Evolutionary conservation across 352 stramenopile species (phyloP).

Genomic region (Globisporangium alternatum): DNA sequence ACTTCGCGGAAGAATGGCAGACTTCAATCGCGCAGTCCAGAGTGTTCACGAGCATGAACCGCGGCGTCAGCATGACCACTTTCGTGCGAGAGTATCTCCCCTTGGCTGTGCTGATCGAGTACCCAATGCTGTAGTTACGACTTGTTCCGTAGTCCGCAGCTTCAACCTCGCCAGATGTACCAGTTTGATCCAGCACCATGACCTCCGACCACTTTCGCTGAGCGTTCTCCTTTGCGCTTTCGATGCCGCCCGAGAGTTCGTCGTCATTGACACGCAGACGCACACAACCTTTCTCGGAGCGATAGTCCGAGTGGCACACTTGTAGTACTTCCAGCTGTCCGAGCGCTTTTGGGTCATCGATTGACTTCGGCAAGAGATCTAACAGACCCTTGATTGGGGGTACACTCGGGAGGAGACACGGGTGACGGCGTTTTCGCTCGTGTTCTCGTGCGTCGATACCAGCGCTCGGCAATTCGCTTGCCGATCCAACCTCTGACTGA

Average conservation of each 20-base stretch:
- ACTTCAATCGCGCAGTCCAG: constrained; percentile 67
- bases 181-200: constrained; percentile 70
- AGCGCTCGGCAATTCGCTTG: not conserved
- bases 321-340: constrained; percentile 78
- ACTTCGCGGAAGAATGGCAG: constrained; percentile 75
- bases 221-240: constrained; percentile 33
- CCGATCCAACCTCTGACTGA: not conserved
- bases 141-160: constrained; percentile 57
- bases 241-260: constrained; percentile 21
- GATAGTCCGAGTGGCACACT: constrained; percentile 76
- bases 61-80: constrained; percentile 83
- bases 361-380: constrained; percentile 77
- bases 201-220: constrained; percentile 75
- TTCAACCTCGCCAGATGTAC: constrained; percentile 74
- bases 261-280: constrained; percentile 72
- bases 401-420: constrained; percentile 73
- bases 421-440: constrained; percentile 58
- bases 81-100: constrained; percentile 83
- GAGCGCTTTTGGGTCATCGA: constrained; percentile 50
- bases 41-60: constrained; percentile 85
- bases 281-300: constrained; percentile 60
- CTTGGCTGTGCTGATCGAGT: constrained; percentile 73
- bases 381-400: constrained; percentile 79
- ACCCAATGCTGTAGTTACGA: constrained; percentile 77
- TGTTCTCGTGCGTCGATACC: constrained; percentile 8